Evolutionary conservation across 495 filamentous ascomycete species (phyloP).

Genomic region (Geopyxis carbonaria): DNA sequence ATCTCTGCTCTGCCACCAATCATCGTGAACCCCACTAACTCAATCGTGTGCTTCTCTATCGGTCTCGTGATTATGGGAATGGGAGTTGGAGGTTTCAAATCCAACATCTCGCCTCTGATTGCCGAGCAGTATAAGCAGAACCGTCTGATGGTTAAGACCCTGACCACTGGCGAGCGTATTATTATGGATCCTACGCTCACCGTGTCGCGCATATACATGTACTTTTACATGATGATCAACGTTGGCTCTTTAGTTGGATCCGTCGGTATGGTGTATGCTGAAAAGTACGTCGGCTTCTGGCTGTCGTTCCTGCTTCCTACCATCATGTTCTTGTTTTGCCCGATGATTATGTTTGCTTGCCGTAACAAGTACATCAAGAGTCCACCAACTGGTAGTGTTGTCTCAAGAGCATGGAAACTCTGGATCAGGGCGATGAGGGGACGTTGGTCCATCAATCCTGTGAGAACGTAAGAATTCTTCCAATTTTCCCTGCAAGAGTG

Average conservation of each 20-base stretch:
- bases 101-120: conserved; percentile 34
- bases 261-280: conserved; percentile 28
- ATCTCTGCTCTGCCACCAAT: conserved; percentile 45
- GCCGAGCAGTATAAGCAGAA: conserved; percentile 6
- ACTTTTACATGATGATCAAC: conserved; percentile 57
- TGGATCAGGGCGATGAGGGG: conserved; percentile 43
- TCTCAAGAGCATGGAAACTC: conserved; percentile 39
- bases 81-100: conserved; percentile 50
- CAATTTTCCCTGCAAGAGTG: neutral
- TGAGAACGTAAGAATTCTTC: conserved; percentile 14
- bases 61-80: conserved; percentile 50
- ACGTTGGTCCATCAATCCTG: conserved; percentile 38
- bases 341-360: conserved; percentile 44
- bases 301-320: conserved; percentile 50
- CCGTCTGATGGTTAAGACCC: neutral
- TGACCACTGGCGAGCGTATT: conserved; percentile 40
- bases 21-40: conserved; percentile 35
- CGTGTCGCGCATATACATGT: conserved; percentile 41
- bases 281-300: conserved; percentile 64
- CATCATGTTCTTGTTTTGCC: conserved; percentile 40
- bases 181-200: conserved; percentile 55
- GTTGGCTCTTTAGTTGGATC: conserved; percentile 40
- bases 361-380: conserved; percentile 40
- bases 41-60: conserved; percentile 42
- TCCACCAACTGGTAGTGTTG: conserved; percentile 46